phyloP scores from a whole-genome alignment of 768 basidiomycete genomes.

The Tylopilus felleus region DNA sequence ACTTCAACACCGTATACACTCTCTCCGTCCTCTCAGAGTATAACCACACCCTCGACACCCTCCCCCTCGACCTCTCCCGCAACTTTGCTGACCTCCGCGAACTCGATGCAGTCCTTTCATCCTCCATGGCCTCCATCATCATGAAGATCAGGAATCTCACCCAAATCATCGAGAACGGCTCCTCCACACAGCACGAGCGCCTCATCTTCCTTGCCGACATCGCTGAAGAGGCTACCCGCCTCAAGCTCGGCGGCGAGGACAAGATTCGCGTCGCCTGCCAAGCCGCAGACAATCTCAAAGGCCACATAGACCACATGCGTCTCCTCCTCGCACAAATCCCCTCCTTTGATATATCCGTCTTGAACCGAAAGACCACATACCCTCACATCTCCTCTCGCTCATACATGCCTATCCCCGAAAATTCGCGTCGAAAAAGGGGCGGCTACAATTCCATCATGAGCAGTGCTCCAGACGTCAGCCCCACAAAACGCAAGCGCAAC shows the following conservation, averaged over 20 bases:
- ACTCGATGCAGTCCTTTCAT: conserved; percentile 95
- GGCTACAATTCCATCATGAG: conserved; percentile 54
- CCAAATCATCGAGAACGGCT: conserved; percentile 66
- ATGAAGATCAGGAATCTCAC: conserved; percentile 74
- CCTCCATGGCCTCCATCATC: conserved; percentile 80
- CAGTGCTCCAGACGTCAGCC: conserved; percentile 53
- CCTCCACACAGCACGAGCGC: conserved; percentile 61
- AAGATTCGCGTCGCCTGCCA: conserved; percentile 94
- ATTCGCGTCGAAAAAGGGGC: conserved; percentile 59
- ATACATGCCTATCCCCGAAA: conserved; percentile 67
- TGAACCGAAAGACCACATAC: conserved; percentile 65
- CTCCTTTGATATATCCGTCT: conserved; percentile 52
- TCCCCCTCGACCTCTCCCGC: conserved; percentile 92
- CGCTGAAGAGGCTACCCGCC: conserved; percentile 86
- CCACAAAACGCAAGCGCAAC: conserved; percentile 60
- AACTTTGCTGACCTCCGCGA: conserved; percentile 95
- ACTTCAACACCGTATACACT: conserved; percentile 51
- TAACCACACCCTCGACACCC: conserved; percentile 87
- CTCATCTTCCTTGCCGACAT: conserved; percentile 88
- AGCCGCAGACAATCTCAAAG: conserved; percentile 83
- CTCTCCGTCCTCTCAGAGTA: conserved; percentile 77
- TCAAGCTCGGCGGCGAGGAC: conserved; percentile 95
- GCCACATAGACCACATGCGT: conserved; percentile 58
- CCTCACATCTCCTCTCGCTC: conserved; percentile 72
- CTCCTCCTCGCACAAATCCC: conserved; percentile 61